Conservation (phyloP, 2,329 filamentous ascomycete species). For the Hypoxylon rubiginosum region DNA sequence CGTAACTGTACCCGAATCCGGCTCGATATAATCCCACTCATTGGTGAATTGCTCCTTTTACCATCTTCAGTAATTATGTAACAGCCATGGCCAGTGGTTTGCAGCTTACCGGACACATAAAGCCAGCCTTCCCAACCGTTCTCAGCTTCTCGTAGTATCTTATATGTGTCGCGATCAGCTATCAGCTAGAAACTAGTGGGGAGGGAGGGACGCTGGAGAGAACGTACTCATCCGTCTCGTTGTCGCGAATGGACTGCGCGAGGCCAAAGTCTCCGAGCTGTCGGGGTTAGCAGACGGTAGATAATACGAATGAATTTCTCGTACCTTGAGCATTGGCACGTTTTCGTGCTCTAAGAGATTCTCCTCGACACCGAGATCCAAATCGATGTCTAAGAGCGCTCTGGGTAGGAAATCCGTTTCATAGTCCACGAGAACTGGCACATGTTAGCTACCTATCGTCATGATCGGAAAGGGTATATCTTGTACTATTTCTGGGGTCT, state of each 20-base stretch:
- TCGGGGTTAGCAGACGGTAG: constrained; percentile 5
- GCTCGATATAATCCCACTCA: constrained; percentile 38
- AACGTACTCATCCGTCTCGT: not conserved
- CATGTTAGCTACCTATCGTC: not conserved
- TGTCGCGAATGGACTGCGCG: not conserved
- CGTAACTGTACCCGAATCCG: not conserved
- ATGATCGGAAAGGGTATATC: not conserved
- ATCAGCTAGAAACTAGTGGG: not conserved
- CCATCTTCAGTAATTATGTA: not conserved
- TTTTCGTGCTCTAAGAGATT: constrained; percentile 21
- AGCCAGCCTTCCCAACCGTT: constrained; percentile 21
- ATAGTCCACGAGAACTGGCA: constrained; percentile 33
- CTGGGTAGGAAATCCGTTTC: no score
- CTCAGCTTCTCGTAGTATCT: constrained; percentile 39
- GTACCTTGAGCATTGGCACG: constrained; percentile 38
- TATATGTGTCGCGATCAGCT: not conserved
- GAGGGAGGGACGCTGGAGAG: constrained; percentile 5
- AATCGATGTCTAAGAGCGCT: no score
- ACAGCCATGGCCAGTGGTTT: no score
- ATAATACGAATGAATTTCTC: not conserved
- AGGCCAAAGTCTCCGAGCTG: constrained; percentile 42
- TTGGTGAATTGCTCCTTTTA: constrained; percentile 40
- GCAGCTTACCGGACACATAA: constrained; percentile 32
- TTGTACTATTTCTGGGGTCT: constrained; percentile 39
- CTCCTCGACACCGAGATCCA: no score